Percentiles rank a stretch among this genome's conserved stretches.
Evolutionary conservation across 2,329 filamentous ascomycete species (phyloP).

Genomic region (Diplodia mutila): DNA sequence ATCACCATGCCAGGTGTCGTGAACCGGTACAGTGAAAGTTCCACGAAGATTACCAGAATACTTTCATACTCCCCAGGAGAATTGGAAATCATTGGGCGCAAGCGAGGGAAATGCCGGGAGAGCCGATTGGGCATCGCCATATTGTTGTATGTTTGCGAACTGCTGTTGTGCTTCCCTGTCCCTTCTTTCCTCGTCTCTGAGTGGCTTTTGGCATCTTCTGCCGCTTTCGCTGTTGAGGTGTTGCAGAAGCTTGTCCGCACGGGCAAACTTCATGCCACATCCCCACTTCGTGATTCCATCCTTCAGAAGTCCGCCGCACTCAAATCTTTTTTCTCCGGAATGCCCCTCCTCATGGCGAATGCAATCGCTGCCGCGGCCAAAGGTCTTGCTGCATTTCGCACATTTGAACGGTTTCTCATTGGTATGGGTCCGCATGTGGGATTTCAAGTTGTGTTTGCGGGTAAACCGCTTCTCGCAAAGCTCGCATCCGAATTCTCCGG

Average conservation of each 20-base stretch:
- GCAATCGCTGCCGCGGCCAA: slow-evolving; percentile 94
- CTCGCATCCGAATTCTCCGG: too few species aligned
- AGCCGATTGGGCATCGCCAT: too few species aligned
- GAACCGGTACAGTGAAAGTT: too few species aligned
- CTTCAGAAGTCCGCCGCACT: slow-evolving; percentile 90
- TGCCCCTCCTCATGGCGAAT: slow-evolving; percentile 97
- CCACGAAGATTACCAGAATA: too few species aligned
- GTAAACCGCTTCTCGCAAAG: slow-evolving; percentile 96
- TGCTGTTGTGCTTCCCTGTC: too few species aligned
- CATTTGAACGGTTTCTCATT: slow-evolving; percentile 97
- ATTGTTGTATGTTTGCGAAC: too few species aligned
- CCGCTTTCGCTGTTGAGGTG: slow-evolving; percentile 97
- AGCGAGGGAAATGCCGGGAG: too few species aligned
- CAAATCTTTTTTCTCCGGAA: slow-evolving; percentile 97
- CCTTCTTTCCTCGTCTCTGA: too few species aligned
- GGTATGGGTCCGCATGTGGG: slow-evolving; percentile 92
- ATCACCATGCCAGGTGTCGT: too few species aligned
- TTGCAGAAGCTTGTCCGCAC: slow-evolving; percentile 89
- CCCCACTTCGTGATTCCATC: slow-evolving; percentile 86
- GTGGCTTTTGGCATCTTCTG: slow-evolving; percentile 85
- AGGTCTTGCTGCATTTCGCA: slow-evolving; percentile 94
- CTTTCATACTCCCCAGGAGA: too few species aligned
- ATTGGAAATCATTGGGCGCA: too few species aligned
- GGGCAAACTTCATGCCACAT: slow-evolving; percentile 88
- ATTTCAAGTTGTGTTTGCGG: slow-evolving; percentile 92